Base-by-base conservation (phyloP, 768 basidiomycete species). In the Termitomyces sp. region DNA sequence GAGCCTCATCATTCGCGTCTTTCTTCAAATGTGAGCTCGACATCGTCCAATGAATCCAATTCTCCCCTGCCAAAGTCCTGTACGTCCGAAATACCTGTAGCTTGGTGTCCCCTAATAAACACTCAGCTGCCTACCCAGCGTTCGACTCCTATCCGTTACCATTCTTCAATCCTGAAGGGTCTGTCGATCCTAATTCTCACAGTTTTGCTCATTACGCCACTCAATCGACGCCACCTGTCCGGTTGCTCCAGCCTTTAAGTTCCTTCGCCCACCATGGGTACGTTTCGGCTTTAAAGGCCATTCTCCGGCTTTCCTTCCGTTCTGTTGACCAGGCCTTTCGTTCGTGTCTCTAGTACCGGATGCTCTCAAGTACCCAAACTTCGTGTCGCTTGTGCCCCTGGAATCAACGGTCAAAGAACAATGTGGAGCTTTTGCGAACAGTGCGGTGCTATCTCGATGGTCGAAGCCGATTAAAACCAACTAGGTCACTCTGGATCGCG, bases 351-450 rank as follows among this genome's bases (percentile, higher is more conserved):
- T 18, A 60, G 43, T 55, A 57, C 61, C 38, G 77, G 78, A 52
- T 92, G 90, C 64, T 83, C 83, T 26, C 88, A 90, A 72, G 90
- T 92, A 58, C 90, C 90, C 16, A 91, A 91, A 70, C 80, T 92
- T 63, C 85, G 88, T 62, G 78, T 92, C 58, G 88, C 90, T 35
- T 91, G 90, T 65, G 83, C 88, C 35, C 71, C 88, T 20, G 83
- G 87, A 54, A 72, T 78, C 59, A 83, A 84, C 61, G 90, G 90
- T 60, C 82, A 81, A 68, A 78, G 86, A 61, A 85, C 88, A 18
- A 91, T 92, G 88, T 92, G 90, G 90, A 86, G 85, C 66, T 86
- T 88, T 69, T 92, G 90, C 71, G 90, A 91, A 78, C 80, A 90
- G 75, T 92, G 90, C 70, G 90, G 90, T 71, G 87, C 90, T 58